Evolutionary conservation across 176 grass and related monocot species (phyloP), one percentile per base, ranked within the genome.

Genomic region (Alopecurus myosuroides): DNA sequence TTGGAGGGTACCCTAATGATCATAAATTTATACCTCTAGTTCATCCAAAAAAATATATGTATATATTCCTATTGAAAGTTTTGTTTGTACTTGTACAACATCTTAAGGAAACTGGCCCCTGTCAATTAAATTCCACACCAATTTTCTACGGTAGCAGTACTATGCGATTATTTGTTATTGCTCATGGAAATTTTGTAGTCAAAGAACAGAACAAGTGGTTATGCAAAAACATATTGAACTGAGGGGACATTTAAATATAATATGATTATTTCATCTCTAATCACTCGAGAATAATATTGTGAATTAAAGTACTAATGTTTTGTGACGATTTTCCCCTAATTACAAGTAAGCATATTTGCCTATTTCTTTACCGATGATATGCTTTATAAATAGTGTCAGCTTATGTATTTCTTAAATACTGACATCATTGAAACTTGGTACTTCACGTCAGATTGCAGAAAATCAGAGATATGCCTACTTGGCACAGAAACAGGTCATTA

Each of bases 391-490:
- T 73, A 40, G 29, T 33, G 46, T 28, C 9, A 20, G 26, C 22
- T 40, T 28, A 0, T 73, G 23, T n/a, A 57, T 36, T 63, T 75
- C 4, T 73, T 84, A 15, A 39, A 36, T 61, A 63, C 6, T 64
- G 20, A 35, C 25, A 15, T 30, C 3, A 34, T 12, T 76, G 20
- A 85, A 48, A 26, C 10, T 51, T 70, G 23, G 8, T n/a, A 23
- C 25, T 55, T 62, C 58, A 72, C 62, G 18, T 79, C 72, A 96
- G 94, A 82, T 96, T 83, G 94, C 94, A 89, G 94, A 93, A 85
- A 91, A 88, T 56, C 94, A 91, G 23, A 93, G 84, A 85, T 85
- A 89, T 53, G 94, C 94, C 9, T 70, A 93, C 84, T 81, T 96
- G 86, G 94, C 91, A 71, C 84, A 81, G 14, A 96, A 91, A 82